Percentiles rank a stretch among this genome's conserved stretches.
phyloP scores from a whole-genome alignment of 345 rosid genomes.

The Passiflora organensis region DNA sequence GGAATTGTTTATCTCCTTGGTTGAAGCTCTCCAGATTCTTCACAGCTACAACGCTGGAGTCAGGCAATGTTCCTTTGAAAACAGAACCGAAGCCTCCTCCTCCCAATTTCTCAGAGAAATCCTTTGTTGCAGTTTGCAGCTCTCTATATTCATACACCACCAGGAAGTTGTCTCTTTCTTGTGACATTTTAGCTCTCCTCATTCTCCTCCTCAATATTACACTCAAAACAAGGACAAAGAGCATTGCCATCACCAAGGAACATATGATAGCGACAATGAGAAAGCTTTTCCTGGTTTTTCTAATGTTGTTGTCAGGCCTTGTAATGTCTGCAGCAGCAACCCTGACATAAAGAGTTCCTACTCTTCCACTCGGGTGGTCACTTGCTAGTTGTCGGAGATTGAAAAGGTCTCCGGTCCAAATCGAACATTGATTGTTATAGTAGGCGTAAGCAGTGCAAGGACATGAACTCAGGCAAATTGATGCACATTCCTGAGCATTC shows the following conservation, averaged over 20 bases:
- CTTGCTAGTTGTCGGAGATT: neutral
- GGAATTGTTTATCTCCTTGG: slow-evolving; percentile 15
- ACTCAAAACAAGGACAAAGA: neutral
- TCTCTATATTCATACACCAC: no score
- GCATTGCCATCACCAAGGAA: neutral
- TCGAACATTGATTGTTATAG: neutral
- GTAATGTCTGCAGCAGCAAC: neutral
- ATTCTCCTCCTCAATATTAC: slow-evolving; percentile 17
- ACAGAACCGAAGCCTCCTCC: slow-evolving; percentile 28
- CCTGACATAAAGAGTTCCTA: neutral
- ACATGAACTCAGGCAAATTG: slow-evolving; percentile 18
- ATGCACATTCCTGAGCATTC: slow-evolving; percentile 13
- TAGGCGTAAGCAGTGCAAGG: slow-evolving; percentile 23
- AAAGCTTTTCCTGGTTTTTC: neutral
- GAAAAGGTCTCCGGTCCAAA: neutral
- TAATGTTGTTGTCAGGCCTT: neutral
- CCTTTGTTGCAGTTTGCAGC: slow-evolving; percentile 10
- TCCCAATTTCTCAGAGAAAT: slow-evolving; percentile 20
- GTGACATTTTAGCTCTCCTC: slow-evolving; percentile 4
- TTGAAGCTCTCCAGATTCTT: slow-evolving; percentile 20
- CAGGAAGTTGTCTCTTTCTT: neutral
- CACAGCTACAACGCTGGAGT: slow-evolving; percentile 5
- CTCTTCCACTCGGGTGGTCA: neutral
- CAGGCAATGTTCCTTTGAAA: slow-evolving; percentile 12
- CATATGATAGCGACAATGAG: slow-evolving; percentile 3